Evolutionary conservation across 169 alveolate species (phyloP), one percentile per base, ranked within the genome.

Genomic region (Eimeria maxima): DNA sequence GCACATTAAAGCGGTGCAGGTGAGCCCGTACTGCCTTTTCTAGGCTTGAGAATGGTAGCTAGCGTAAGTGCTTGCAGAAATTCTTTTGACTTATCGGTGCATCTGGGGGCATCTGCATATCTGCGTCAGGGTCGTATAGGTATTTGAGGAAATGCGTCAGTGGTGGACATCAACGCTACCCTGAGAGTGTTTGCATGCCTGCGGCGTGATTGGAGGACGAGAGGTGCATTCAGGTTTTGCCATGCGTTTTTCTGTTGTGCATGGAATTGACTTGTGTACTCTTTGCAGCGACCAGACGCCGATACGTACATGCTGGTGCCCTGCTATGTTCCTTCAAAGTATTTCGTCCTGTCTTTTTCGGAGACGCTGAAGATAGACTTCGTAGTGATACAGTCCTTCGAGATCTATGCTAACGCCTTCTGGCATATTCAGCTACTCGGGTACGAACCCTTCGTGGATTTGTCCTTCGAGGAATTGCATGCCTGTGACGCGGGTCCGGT

Each of bases 271-370:
- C 76, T 89, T 67, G 84, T 18, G 50, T 65, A 53, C 20, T 44
- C 4, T 14, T 44, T 93, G 94, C 94, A 97, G 95, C 96, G 96
- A 20, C 91, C 95, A 84, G 98, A 97, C 96, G 84, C 96, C 78
- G 97, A 97, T 65, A 91, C 98, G 47, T 98, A 98, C 96, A 96
- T 98, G 97, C 95, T 98, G 93, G 98, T 98, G 24, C 99, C 99
- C 10, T 98, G 99, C 84, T 86, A 96, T 57, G 91, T 97, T 22
- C 97, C 97, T 29, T 97, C 97, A 91, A 90, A 90, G 90, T 98
- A 98, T 98, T 97, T 97, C 96, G 96, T 98, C 50, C 97, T 97
- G 16, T 98, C 99, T 20, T 97, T 98, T 89, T 97, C 97, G 45
- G 99, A 98, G 89, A 96, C 97, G 38, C 97, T 98, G 7, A 97